Conservation (phyloP, 2,329 filamentous ascomycete species). For the Penicillium hordei region DNA sequence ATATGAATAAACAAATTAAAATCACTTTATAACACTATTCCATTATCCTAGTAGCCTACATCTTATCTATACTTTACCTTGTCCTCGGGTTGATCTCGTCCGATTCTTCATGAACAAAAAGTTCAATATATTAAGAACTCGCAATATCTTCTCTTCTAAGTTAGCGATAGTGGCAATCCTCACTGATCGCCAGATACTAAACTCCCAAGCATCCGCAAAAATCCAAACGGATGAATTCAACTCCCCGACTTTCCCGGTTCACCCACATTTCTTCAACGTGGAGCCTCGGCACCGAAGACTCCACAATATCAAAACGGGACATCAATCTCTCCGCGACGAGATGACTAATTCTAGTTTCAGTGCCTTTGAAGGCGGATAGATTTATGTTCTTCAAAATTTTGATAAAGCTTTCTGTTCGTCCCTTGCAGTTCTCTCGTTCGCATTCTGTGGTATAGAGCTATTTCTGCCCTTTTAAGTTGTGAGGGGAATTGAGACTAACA, state of each 20-base stretch:
- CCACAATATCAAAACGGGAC: neutral
- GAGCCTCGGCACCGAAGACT: neutral
- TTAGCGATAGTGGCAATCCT: neutral
- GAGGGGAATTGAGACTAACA: neutral
- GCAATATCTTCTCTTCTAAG: neutral
- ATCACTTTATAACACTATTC: neutral
- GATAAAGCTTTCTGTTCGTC: neutral
- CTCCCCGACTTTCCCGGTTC: neutral
- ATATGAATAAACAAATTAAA: conserved; percentile 7
- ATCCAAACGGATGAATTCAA: conserved; percentile 3
- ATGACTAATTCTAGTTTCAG: neutral
- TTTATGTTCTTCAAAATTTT: neutral
- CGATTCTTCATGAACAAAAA: neutral
- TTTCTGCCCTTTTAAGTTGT: neutral
- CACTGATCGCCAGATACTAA: neutral
- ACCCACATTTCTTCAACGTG: neutral
- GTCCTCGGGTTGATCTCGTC: neutral
- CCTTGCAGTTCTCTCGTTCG: neutral
- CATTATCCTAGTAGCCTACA: neutral
- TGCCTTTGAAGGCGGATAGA: neutral
- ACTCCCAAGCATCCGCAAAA: neutral
- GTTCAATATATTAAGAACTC: neutral
- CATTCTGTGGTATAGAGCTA: neutral
- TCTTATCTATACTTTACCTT: neutral
- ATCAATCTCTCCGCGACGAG: conserved; percentile 19